These are phyloP conservation scores for Leucocoprinus birnbaumii DNA, from an alignment of 768 basidiomycete species.

Conservation along the genomic window DNA sequence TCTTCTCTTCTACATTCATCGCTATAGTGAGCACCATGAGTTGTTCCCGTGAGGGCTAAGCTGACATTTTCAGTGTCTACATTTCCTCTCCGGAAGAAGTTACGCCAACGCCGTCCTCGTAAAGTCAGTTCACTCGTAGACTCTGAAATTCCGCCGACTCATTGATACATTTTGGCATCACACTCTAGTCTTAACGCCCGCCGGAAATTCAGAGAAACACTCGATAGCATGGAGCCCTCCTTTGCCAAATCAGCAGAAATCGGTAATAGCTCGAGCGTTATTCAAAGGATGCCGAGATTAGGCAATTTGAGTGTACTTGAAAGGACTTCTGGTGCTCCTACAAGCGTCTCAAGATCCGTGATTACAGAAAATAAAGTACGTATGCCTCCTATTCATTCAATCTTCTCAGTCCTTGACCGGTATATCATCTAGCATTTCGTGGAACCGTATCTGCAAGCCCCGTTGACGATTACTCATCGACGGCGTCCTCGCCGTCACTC, in stretches of 20 bases:
- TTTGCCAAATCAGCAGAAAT: background rate
- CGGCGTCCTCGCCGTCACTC: background rate
- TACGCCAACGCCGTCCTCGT: slow-evolving; percentile 19
- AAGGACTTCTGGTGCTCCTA: too few relatives aligned
- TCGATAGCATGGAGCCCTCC: background rate
- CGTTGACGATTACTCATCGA: background rate
- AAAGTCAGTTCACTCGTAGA: slow-evolving; percentile 9
- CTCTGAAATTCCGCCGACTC: background rate
- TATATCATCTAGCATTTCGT: background rate
- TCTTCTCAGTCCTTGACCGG: too few relatives aligned
- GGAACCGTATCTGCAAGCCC: background rate
- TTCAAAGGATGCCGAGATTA: background rate
- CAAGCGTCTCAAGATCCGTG: too few relatives aligned
- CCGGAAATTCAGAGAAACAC: slow-evolving; percentile 6
- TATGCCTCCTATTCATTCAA: too few relatives aligned
- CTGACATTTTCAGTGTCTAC: slow-evolving; percentile 10
- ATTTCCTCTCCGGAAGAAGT: slow-evolving; percentile 17
- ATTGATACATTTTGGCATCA: background rate
- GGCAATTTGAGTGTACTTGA: too few relatives aligned
- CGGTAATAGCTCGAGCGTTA: background rate
- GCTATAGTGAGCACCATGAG: background rate
- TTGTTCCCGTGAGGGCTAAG: background rate
- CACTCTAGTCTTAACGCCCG: slow-evolving; percentile 6
- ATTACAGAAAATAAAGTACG: too few relatives aligned
- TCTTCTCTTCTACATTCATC: background rate